Evolutionary conservation across 139 green algal species (phyloP).

Genomic region (Parachlorella kessleri): DNA sequence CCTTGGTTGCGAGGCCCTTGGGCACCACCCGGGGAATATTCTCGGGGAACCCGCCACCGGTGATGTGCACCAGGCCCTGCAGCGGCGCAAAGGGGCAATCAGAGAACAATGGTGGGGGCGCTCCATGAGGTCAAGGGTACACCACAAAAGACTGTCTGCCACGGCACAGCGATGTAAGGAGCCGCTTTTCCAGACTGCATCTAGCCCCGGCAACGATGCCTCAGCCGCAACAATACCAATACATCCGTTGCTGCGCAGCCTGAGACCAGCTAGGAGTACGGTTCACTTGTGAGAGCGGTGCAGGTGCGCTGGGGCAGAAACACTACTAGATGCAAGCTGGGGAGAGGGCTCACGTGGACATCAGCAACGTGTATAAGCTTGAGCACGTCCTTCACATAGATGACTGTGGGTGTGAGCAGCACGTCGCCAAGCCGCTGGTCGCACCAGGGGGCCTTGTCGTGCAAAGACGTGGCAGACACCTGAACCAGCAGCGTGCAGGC

Average conservation of each 20-base stretch:
- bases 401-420: conserved; percentile 70
- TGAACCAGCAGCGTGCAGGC: conserved; percentile 20
- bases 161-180: too few species aligned
- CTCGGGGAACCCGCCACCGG: conserved; percentile 96
- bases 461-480: conserved; percentile 59
- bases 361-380: conserved; percentile 61
- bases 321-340: too few species aligned
- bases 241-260: too few species aligned
- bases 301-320: too few species aligned
- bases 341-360: conserved; percentile 51
- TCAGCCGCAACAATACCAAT: too few species aligned
- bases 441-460: conserved; percentile 67
- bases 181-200: background rate
- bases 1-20: conserved; percentile 71
- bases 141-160: too few species aligned
- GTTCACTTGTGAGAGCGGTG: too few species aligned
- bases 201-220: background rate
- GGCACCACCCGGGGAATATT: conserved; percentile 97
- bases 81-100: too few species aligned
- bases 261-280: too few species aligned
- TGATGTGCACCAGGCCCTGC: conserved; percentile 95
- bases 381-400: conserved; percentile 66
- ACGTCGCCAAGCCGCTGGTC: conserved; percentile 47
- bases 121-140: too few species aligned
- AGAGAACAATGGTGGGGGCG: too few species aligned